Evolutionary conservation across 75 land plant genomes (phyloP).

Genomic region (Gnetum montanum): DNA sequence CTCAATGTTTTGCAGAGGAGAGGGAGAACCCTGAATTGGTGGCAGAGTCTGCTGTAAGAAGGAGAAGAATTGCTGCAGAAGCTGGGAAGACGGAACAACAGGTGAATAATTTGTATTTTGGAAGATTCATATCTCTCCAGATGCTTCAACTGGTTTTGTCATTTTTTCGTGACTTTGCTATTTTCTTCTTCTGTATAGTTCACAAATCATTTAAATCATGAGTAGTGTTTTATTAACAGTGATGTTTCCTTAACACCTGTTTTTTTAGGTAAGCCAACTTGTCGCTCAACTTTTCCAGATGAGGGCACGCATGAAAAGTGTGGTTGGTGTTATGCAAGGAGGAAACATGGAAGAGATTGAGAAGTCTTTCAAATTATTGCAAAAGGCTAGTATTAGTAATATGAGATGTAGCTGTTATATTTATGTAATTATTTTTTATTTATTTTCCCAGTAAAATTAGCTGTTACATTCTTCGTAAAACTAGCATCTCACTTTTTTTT

Average conservation of each 20-base stretch:
- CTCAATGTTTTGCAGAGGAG: constrained; percentile 96
- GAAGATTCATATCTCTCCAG: too few species aligned
- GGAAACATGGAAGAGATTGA: constrained; percentile 86
- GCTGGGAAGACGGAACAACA: constrained; percentile 93
- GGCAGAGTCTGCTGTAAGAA: constrained; percentile 83
- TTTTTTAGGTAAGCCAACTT: constrained; percentile 91
- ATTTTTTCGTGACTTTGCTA: neutral
- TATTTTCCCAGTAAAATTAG: neutral
- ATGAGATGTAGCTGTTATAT: neutral
- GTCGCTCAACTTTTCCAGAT: constrained; percentile 98
- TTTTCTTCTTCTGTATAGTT: neutral
- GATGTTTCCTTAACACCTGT: neutral
- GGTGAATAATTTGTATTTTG: constrained; percentile 35
- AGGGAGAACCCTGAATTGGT: constrained; percentile 85
- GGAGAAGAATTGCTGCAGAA: constrained; percentile 79
- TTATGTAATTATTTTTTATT: neutral
- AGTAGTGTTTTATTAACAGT: neutral
- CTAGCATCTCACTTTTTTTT: neutral
- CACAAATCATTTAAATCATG: too few species aligned
- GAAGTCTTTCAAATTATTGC: constrained; percentile 61
- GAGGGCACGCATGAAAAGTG: constrained; percentile 92
- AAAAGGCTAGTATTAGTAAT: constrained; percentile 38
- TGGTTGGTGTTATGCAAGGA: constrained; percentile 88
- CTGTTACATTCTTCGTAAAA: neutral
- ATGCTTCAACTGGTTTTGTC: neutral